phyloP scores from a whole-genome alignment of 2,329 filamentous ascomycete species.

The Macrophomina pseudophaseolina region DNA sequence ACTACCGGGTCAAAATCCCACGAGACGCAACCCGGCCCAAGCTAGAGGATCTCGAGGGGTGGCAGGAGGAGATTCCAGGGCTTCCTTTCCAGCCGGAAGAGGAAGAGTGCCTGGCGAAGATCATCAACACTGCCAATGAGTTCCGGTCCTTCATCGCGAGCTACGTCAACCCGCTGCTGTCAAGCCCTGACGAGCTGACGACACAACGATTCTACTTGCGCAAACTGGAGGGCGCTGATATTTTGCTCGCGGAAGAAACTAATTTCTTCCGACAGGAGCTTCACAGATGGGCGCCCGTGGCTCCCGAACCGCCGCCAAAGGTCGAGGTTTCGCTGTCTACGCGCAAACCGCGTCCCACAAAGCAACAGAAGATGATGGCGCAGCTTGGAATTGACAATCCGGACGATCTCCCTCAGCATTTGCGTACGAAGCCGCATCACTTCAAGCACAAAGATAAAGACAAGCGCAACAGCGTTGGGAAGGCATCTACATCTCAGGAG shows the following conservation, averaged over 20 bases:
- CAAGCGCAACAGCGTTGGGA: conserved; percentile 36
- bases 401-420: conserved; percentile 83
- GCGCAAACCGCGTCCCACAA: conserved; percentile 92
- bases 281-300: conserved; percentile 92
- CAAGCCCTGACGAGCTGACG: conserved; percentile 83
- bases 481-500: conserved; percentile 32
- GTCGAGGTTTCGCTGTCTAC: conserved; percentile 89
- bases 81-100: conserved; percentile 97
- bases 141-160: conserved; percentile 83
- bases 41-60: conserved; percentile 82
- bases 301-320: conserved; percentile 82
- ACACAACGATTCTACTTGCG: conserved; percentile 93
- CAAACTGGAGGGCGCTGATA: conserved; percentile 96
- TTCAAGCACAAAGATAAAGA: conserved; percentile 33
- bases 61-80: conserved; percentile 79
- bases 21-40: conserved; percentile 95
- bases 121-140: conserved; percentile 80
- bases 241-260: conserved; percentile 89
- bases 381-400: conserved; percentile 88
- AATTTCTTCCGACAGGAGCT: conserved; percentile 96
- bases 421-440: conserved; percentile 69
- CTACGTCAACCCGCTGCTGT: conserved; percentile 81
- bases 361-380: conserved; percentile 91
- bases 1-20: conserved; percentile 95
- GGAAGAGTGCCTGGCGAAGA: conserved; percentile 81